Evolutionary conservation across 208 protist species (phyloP).

Genomic region (Trypanosoma brucei): DNA sequence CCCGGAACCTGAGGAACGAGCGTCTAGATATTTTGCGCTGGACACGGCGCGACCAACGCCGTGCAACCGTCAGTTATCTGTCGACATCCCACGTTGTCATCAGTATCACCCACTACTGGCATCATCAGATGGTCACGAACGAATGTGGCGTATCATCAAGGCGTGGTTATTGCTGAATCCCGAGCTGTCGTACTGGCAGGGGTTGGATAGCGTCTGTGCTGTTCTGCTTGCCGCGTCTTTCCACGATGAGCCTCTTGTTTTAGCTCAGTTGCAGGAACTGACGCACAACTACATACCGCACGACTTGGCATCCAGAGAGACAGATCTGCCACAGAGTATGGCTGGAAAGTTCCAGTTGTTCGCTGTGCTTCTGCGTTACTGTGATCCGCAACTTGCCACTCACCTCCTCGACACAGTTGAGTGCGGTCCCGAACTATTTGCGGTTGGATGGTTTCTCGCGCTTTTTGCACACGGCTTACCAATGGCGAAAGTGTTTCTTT

Average conservation of each 20-base stretch:
- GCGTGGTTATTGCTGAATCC: slow-evolving; percentile 66
- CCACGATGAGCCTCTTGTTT: slow-evolving; percentile 75
- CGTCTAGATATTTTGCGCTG: slow-evolving; percentile 16
- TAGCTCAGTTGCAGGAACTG: slow-evolving; percentile 73
- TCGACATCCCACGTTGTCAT: slow-evolving; percentile 94
- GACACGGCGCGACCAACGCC: slow-evolving; percentile 15
- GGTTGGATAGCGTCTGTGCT: slow-evolving; percentile 90
- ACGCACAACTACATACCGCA: slow-evolving; percentile 75
- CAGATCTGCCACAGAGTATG: slow-evolving; percentile 29
- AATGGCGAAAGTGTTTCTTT: slow-evolving; percentile 76
- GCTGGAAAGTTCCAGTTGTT: slow-evolving; percentile 69
- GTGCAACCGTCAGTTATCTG: slow-evolving; percentile 85
- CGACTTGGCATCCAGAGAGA: slow-evolving; percentile 23
- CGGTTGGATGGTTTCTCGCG: slow-evolving; percentile 95
- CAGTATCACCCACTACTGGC: slow-evolving; percentile 89
- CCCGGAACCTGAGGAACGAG: slow-evolving; percentile 12
- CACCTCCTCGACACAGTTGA: slow-evolving; percentile 79
- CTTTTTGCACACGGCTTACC: slow-evolving; percentile 86
- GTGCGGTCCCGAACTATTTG: slow-evolving; percentile 90
- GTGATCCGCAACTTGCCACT: slow-evolving; percentile 83
- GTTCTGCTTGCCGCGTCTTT: slow-evolving; percentile 68
- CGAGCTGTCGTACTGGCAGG: slow-evolving; percentile 88
- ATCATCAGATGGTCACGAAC: slow-evolving; percentile 59
- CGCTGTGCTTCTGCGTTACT: slow-evolving; percentile 64
- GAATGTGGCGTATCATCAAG: slow-evolving; percentile 76